phyloP scores from a whole-genome alignment of 176 grass and related monocot species.

The Oryza meyeriana region DNA sequence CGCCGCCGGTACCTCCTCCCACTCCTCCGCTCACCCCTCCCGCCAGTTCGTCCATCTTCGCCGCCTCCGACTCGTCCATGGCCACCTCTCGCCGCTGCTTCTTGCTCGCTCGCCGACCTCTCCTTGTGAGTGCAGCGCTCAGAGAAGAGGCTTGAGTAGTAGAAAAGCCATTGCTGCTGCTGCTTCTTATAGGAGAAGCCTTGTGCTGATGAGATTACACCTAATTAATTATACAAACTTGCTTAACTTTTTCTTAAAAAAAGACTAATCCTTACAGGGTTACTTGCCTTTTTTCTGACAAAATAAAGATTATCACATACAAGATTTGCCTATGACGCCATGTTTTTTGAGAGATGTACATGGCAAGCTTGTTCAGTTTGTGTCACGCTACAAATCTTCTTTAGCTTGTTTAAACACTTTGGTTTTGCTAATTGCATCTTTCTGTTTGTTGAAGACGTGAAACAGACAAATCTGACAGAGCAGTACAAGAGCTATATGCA shows the following conservation, averaged over 20 bases:
- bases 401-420: not conserved
- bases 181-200: not conserved
- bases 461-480: not conserved
- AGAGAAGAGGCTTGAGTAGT: not conserved
- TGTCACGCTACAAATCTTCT: not conserved
- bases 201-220: not conserved
- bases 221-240: not conserved
- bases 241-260: not conserved
- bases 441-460: not conserved
- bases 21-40: conserved; percentile 24
- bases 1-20: conserved; percentile 11
- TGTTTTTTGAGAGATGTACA: not conserved
- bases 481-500: not conserved
- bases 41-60: conserved; percentile 39
- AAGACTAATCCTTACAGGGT: not conserved
- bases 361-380: not conserved
- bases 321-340: not conserved
- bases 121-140: not conserved
- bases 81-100: conserved; percentile 3
- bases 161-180: not conserved
- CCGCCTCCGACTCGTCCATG: conserved; percentile 39
- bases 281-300: not conserved
- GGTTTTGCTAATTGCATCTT: not conserved
- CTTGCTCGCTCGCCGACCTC: not conserved
- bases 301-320: not conserved